Percentiles rank a stretch among this genome's conserved stretches.
Evolutionary conservation across 441 rosid species (phyloP).

Genomic region (Populus hybrid): DNA sequence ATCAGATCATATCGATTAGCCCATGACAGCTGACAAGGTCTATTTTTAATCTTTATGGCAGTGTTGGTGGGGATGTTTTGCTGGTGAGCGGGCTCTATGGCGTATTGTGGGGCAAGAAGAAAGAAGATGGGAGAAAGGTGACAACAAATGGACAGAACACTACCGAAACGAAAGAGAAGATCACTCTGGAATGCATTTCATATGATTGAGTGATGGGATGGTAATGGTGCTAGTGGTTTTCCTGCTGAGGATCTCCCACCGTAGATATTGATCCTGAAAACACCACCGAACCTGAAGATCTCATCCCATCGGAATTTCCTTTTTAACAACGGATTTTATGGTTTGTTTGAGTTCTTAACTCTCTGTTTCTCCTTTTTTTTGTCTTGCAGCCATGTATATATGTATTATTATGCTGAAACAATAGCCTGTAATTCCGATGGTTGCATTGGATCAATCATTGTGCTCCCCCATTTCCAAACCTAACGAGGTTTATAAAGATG

Average conservation of each 20-base stretch:
- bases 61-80: constrained; percentile 61
- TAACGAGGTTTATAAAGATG: neutral
- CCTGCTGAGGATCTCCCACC: too few relatives aligned
- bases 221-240: neutral
- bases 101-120: constrained; percentile 78
- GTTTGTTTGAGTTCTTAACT: neutral
- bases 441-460: neutral
- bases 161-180: constrained; percentile 27
- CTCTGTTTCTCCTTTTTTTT: neutral
- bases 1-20: neutral
- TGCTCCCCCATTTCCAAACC: neutral
- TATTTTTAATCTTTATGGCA: constrained; percentile 26
- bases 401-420: neutral
- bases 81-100: constrained; percentile 70
- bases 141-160: constrained; percentile 13
- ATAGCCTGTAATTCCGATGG: neutral
- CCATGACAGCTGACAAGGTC: constrained; percentile 7
- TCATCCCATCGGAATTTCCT: neutral
- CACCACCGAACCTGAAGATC: neutral
- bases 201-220: constrained; percentile 22
- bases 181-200: constrained; percentile 34
- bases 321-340: neutral
- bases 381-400: neutral
- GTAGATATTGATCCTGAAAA: neutral
- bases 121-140: constrained; percentile 34